Evolutionary conservation across 1,284 basidiomycete species (phyloP).

Genomic region (Apiotrichum mycotoxinovorans): DNA sequence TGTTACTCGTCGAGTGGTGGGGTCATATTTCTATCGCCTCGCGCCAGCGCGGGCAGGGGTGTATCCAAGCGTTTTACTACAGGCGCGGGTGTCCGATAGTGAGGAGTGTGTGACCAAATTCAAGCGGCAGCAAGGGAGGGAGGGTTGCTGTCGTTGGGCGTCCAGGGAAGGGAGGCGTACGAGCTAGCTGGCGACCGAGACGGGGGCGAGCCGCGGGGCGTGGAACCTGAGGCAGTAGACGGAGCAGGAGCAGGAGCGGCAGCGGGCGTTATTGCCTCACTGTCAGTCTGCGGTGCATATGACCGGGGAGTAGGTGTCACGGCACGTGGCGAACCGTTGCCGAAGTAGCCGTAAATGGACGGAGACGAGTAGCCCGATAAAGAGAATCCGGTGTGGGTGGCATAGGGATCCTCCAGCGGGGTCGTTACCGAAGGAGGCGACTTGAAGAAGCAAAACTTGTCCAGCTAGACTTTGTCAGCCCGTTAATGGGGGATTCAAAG

Average conservation of each 20-base stretch:
- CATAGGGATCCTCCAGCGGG: slow-evolving; percentile 7
- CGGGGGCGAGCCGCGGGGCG: slow-evolving; percentile 6
- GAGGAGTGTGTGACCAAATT: too few species aligned
- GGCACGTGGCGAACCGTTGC: background rate
- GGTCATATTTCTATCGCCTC: background rate
- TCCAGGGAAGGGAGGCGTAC: background rate
- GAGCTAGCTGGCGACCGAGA: background rate
- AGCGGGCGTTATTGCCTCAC: background rate
- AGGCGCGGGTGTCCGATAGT: background rate
- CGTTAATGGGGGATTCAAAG: background rate
- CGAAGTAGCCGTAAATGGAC: slow-evolving; percentile 22
- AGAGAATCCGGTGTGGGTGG: background rate
- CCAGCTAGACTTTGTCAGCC: slow-evolving; percentile 27
- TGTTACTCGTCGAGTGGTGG: background rate
- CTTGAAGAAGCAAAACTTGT: slow-evolving; percentile 51
- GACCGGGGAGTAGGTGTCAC: slow-evolving; percentile 1
- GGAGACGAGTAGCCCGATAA: slow-evolving; percentile 27
- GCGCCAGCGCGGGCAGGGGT: background rate
- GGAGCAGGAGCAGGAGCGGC: background rate
- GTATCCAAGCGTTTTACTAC: too few species aligned
- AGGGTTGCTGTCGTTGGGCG: background rate
- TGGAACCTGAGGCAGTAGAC: slow-evolving; percentile 4
- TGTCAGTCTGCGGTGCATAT: background rate
- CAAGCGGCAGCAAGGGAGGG: background rate
- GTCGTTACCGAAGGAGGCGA: slow-evolving; percentile 25